phyloP scores from a whole-genome alignment of 2,329 filamentous ascomycete genomes.

The Trichoderma koningii region DNA sequence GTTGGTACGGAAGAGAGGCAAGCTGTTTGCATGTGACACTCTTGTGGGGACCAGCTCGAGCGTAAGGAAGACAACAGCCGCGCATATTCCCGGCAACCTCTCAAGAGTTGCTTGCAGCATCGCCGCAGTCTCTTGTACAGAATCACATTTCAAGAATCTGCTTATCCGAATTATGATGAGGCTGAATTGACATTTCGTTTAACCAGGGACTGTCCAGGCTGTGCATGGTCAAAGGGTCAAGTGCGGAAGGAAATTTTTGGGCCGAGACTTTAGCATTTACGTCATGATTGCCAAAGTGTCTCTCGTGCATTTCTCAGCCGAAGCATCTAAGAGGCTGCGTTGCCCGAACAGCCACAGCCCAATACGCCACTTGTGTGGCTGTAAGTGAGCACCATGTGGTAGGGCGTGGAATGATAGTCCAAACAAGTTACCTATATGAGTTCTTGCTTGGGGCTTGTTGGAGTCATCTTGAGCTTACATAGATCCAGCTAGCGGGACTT shows the following conservation, averaged over 20 bases:
- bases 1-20: neutral
- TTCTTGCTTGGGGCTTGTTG: no score
- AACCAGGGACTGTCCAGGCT: neutral
- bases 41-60: neutral
- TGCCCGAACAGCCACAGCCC: no score
- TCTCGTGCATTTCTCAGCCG: neutral
- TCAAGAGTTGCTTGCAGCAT: constrained; percentile 4
- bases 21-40: neutral
- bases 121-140: neutral
- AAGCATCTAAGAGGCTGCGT: neutral
- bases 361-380: neutral
- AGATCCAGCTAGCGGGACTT: no score
- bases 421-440: no score
- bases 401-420: no score
- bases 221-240: neutral
- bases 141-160: neutral
- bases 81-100: neutral
- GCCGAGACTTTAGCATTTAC: constrained; percentile 6
- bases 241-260: neutral
- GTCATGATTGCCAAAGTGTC: constrained; percentile 3
- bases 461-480: no score
- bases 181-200: neutral
- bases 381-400: neutral
- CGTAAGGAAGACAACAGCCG: neutral
- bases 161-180: neutral